A percentile compares a stretch with the other conserved stretches of the same genome.
Conservation (phyloP, 805 yeast genomes). For the Nakazawaea peltata region DNA sequence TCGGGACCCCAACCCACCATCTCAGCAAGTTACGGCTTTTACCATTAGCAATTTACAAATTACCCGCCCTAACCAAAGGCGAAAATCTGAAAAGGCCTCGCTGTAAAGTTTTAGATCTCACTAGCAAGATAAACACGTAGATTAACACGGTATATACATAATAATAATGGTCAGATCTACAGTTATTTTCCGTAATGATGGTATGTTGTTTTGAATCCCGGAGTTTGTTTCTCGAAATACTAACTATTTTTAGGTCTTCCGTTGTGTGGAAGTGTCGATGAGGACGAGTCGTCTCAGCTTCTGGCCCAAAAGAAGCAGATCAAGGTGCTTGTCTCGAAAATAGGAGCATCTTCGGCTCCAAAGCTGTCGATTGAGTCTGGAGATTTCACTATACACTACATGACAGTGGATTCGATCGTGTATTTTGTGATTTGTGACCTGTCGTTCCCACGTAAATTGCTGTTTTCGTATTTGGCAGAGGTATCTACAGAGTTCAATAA, state of each 20-base stretch:
- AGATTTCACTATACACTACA: conserved; percentile 63
- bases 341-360: conserved; percentile 73
- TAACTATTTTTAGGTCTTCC: conserved; percentile 59
- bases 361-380: conserved; percentile 83
- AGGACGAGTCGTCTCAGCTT: conserved; percentile 52
- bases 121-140: background rate
- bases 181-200: conserved; percentile 56
- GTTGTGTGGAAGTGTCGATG: conserved; percentile 84
- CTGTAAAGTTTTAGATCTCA: no score
- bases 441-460: conserved; percentile 80
- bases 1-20: no score
- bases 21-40: no score
- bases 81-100: no score
- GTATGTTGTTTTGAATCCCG: conserved; percentile 24
- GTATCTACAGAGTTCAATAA: conserved; percentile 74
- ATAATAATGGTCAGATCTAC: conserved; percentile 58
- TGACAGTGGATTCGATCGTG: conserved; percentile 54
- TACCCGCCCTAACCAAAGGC: no score
- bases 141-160: no score
- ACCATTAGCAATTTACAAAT: no score
- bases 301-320: conserved; percentile 78
- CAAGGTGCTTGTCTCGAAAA: conserved; percentile 65
- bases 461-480: conserved; percentile 80
- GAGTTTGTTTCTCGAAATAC: no score
- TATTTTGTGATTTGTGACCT: conserved; percentile 73